Evolutionary conservation across 306 rosid genomes (phyloP).

Genomic region (Cyclanthera cordifolia): DNA sequence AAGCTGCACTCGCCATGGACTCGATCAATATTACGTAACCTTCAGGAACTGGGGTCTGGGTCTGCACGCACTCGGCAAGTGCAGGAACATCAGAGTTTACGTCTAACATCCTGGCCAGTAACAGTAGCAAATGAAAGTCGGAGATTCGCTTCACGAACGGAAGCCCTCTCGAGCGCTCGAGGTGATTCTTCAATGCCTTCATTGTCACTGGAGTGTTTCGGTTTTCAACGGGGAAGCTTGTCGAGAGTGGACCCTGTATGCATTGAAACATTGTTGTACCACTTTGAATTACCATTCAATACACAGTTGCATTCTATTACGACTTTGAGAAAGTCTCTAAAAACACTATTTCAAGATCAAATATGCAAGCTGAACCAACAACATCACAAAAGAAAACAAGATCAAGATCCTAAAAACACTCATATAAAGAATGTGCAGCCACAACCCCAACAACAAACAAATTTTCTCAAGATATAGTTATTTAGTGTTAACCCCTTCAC

Average conservation of each 20-base stretch:
- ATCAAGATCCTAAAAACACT: no score
- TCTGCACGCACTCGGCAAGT: slow-evolving; percentile 66
- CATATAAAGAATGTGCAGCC: no score
- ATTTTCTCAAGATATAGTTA: neutral
- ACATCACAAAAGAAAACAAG: neutral
- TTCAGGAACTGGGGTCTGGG: slow-evolving; percentile 60
- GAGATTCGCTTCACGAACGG: slow-evolving; percentile 75
- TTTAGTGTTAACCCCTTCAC: neutral
- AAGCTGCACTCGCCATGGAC: slow-evolving; percentile 67
- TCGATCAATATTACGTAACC: slow-evolving; percentile 86
- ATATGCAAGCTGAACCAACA: neutral
- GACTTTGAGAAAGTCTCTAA: neutral
- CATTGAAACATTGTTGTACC: neutral
- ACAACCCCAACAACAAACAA: neutral
- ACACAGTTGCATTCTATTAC: neutral
- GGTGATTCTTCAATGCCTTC: slow-evolving; percentile 72
- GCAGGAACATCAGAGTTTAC: slow-evolving; percentile 72
- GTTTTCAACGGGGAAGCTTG: slow-evolving; percentile 75
- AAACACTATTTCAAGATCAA: neutral
- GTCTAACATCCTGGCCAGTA: slow-evolving; percentile 56
- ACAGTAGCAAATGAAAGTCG: slow-evolving; percentile 79
- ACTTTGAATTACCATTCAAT: neutral
- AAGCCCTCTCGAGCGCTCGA: slow-evolving; percentile 56
- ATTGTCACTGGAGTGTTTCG: slow-evolving; percentile 33
- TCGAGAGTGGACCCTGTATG: slow-evolving; percentile 76